Base-by-base conservation (phyloP, 345 rosid genomes). In the Ceriops tagal region DNA sequence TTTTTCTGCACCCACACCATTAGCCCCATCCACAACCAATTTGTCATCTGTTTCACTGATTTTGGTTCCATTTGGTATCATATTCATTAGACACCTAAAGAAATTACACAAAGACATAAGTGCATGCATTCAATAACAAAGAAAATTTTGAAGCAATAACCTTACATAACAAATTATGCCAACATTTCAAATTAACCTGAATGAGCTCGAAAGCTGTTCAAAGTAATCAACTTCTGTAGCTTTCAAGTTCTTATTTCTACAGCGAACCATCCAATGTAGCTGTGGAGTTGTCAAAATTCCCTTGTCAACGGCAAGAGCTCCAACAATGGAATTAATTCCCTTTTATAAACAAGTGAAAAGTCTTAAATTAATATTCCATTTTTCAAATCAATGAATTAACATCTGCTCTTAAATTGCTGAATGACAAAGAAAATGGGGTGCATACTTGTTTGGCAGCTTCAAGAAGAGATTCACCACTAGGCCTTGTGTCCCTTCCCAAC, bases 241-340 rank as follows among this genome's bases (percentile, higher is more conserved):
- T 62, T 83, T 80, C 65, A 78, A 65, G 52, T 86, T 85, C 81
- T 83, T 89, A 76, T 90, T 92, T 76, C 84, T 88, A 68, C 97
- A 92, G 70, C 89, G 88, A 66, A 95, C 92, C 89, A 95, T 87
- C 97, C 97, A 89, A 73, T 95, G 99, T 58, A 92, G 76, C 24
- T 95, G 96, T 10, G 99, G 99, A 73, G 97, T 90, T 0, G 99
- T 95, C 72, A 95, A 75, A 74, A 92, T 71, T 60, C 99, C 99
- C 86, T 83, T 67, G 75, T 95, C 91, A 66, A 62, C 49, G 18
- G 81, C 79, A 58, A 71, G 77, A 31, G 96, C 87, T 79, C 96
- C 96, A 59, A 73, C 59, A 69, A 95, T 51, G 4, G 96, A 88
- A 71, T 70, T 69, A 46, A 92, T 83, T 56, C 99, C 99, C 92